Percentiles rank a stretch among this genome's conserved stretches.
Evolutionary conservation across 2,329 filamentous ascomycete genomes (phyloP).

Genomic region (Clarireedia sp.): DNA sequence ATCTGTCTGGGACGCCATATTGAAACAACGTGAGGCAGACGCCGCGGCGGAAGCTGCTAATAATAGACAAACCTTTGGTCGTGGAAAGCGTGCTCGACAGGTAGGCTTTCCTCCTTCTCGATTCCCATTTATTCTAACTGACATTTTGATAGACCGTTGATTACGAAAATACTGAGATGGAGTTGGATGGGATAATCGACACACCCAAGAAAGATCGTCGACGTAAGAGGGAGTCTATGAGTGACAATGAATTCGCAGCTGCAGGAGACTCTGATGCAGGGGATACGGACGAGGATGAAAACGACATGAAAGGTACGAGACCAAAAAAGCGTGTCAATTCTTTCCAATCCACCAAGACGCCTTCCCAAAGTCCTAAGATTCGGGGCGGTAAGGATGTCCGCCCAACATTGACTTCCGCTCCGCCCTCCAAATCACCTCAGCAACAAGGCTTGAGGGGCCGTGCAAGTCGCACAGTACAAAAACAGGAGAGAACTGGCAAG

Average conservation of each 20-base stretch:
- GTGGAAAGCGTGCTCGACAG: slow-evolving; percentile 57
- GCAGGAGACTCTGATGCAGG: slow-evolving; percentile 25
- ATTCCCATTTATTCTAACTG: not conserved
- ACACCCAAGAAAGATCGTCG: slow-evolving; percentile 11
- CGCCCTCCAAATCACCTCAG: not conserved
- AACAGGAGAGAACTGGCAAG: not conserved
- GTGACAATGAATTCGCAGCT: slow-evolving; percentile 29
- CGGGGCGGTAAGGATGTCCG: not conserved
- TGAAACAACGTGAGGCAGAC: slow-evolving; percentile 71
- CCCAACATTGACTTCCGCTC: not conserved
- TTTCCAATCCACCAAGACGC: not conserved
- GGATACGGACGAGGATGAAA: slow-evolving; percentile 5
- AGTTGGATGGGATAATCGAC: slow-evolving; percentile 13
- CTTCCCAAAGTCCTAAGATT: not conserved
- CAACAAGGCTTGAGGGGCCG: not conserved
- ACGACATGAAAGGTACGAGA: slow-evolving; percentile 7
- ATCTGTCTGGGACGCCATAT: slow-evolving; percentile 82
- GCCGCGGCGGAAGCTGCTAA: slow-evolving; percentile 64
- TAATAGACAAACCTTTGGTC: slow-evolving; percentile 68
- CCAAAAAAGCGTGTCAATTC: not conserved
- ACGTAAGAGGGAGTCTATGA: slow-evolving; percentile 12
- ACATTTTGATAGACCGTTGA: slow-evolving; percentile 11
- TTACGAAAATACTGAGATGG: slow-evolving; percentile 16
- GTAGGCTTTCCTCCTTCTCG: slow-evolving; percentile 15
- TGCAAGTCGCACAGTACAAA: not conserved